Evolutionary conservation across 192 early-diverging fungal genomes (phyloP).

Genomic region (Coemansia reversa): DNA sequence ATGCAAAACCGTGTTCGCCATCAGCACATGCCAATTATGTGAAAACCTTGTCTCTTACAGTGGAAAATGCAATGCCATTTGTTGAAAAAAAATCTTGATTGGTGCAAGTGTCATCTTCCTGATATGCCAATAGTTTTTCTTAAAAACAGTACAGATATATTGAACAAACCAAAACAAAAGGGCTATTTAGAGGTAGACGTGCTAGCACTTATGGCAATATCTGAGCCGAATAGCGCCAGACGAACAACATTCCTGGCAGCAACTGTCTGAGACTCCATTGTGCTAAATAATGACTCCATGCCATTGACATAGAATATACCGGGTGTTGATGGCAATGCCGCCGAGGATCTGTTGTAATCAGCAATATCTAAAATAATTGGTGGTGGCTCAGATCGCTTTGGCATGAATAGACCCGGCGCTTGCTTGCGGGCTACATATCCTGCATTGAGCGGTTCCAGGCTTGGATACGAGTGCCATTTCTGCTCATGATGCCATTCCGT

Average conservation of each 20-base stretch:
- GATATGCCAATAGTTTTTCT: too few species aligned
- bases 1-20: too few species aligned
- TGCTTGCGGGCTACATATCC: constrained; percentile 2
- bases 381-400: constrained; percentile 5
- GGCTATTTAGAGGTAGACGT: not conserved
- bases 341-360: too few species aligned
- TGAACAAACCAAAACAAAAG: constrained; percentile 3
- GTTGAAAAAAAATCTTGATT: too few species aligned
- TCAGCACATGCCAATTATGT: too few species aligned
- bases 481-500: constrained; percentile 25
- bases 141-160: not conserved
- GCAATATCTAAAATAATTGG: constrained; percentile 28
- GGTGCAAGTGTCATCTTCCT: too few species aligned
- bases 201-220: not conserved
- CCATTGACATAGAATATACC: constrained; percentile 32
- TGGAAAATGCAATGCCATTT: too few species aligned
- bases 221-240: constrained; percentile 14
- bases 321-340: too few species aligned
- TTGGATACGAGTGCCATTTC: constrained; percentile 28
- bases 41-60: too few species aligned
- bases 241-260: constrained; percentile 27
- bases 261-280: constrained; percentile 44
- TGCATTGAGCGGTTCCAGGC: constrained; percentile 23
- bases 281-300: constrained; percentile 36
- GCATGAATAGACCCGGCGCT: not conserved